These are phyloP conservation scores for Talaromyces piceae DNA, from an alignment of 2,329 filamentous ascomycete genomes.

Conservation along the genomic window DNA sequence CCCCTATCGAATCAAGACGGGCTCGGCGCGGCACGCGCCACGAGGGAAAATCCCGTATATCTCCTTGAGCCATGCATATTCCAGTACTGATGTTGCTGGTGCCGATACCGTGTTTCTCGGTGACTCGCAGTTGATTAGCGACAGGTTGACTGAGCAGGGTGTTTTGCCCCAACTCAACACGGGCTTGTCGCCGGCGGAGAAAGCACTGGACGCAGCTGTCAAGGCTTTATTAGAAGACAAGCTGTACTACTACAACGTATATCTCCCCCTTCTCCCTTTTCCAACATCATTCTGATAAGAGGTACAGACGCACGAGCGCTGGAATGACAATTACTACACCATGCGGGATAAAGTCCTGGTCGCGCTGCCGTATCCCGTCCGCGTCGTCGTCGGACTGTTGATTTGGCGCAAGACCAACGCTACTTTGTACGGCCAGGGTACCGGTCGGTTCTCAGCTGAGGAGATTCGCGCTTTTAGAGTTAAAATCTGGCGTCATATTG, in stretches of 20 bases:
- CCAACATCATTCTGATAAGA: neutral
- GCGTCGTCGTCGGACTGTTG: slow-evolving; percentile 45
- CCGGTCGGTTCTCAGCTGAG: slow-evolving; percentile 42
- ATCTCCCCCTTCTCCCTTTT: slow-evolving; percentile 7
- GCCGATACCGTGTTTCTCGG: slow-evolving; percentile 26
- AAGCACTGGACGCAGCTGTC: slow-evolving; percentile 46
- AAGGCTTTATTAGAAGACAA: slow-evolving; percentile 54
- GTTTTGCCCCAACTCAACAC: slow-evolving; percentile 45
- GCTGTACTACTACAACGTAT: slow-evolving; percentile 50
- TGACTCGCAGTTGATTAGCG: slow-evolving; percentile 52
- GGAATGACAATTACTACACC: slow-evolving; percentile 52
- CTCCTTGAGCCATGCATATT: neutral
- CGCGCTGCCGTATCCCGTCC: slow-evolving; percentile 46
- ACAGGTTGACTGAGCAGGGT: slow-evolving; percentile 36
- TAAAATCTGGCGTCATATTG: slow-evolving; percentile 51
- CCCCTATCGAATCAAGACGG: slow-evolving; percentile 40
- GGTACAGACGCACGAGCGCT: slow-evolving; percentile 44
- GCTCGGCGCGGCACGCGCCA: slow-evolving; percentile 42
- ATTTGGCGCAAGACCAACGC: slow-evolving; percentile 37
- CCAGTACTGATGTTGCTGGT: too few species aligned
- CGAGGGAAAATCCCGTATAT: slow-evolving; percentile 55
- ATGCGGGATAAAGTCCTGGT: slow-evolving; percentile 49
- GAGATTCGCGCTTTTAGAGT: slow-evolving; percentile 42
- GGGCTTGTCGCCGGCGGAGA: slow-evolving; percentile 30
- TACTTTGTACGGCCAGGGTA: slow-evolving; percentile 52